These are phyloP conservation scores for Wickerhamomyces chambardii DNA, from an alignment of 805 yeast genomes.

Conservation along the genomic window DNA sequence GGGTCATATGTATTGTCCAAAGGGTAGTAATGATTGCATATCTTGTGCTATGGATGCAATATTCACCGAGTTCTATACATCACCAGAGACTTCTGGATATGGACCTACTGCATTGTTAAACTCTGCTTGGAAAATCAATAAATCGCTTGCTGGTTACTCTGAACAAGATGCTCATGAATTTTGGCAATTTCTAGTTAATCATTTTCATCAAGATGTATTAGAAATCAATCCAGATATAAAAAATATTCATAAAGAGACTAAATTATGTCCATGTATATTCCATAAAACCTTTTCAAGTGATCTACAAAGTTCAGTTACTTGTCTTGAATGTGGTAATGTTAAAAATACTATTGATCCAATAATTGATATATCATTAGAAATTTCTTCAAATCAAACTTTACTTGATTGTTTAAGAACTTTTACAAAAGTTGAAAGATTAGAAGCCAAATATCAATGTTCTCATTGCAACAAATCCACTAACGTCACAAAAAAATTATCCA, in stretches of 20 bases:
- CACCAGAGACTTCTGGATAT: slow-evolving; percentile 51
- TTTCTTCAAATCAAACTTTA: slow-evolving; percentile 35
- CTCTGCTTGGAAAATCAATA: slow-evolving; percentile 84
- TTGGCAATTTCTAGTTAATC: slow-evolving; percentile 85
- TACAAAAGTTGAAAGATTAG: slow-evolving; percentile 71
- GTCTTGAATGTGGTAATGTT: slow-evolving; percentile 55
- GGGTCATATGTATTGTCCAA: slow-evolving; percentile 50
- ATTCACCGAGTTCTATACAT: slow-evolving; percentile 65
- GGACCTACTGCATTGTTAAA: slow-evolving; percentile 75
- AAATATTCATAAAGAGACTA: slow-evolving; percentile 1
- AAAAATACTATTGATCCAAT: slow-evolving; percentile 73
- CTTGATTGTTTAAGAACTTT: slow-evolving; percentile 67
- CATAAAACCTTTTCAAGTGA: slow-evolving; percentile 82
- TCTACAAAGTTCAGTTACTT: slow-evolving; percentile 69
- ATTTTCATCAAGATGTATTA: slow-evolving; percentile 47
- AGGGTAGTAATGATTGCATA: slow-evolving; percentile 42
- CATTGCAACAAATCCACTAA: slow-evolving; percentile 52
- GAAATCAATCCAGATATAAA: slow-evolving; percentile 3
- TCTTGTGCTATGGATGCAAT: slow-evolving; percentile 82
- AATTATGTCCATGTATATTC: slow-evolving; percentile 63
- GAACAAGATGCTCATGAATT: slow-evolving; percentile 99
- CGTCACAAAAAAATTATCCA: slow-evolving; percentile 64
- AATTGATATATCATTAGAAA: slow-evolving; percentile 81
- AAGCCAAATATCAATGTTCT: slow-evolving; percentile 62
- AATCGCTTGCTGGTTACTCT: slow-evolving; percentile 86